Percentiles rank a stretch among this genome's conserved stretches.
Evolutionary conservation across 306 rosid genomes (phyloP).

Genomic region (Glycine latifolia): DNA sequence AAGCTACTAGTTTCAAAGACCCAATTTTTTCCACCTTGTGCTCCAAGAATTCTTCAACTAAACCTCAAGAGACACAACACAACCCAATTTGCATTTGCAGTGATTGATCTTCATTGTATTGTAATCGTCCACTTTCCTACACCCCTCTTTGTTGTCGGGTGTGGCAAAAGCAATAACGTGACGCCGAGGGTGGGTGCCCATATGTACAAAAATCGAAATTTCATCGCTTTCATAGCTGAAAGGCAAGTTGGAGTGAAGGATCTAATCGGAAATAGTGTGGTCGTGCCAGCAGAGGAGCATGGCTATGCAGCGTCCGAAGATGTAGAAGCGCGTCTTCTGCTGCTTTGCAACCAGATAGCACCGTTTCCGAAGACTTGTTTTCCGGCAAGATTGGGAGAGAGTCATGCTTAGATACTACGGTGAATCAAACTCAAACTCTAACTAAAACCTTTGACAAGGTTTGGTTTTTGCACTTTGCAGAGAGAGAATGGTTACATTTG

Average conservation of each 20-base stretch:
- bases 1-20: constrained; percentile 2
- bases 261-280: constrained; percentile 51
- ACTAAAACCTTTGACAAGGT: too few relatives aligned
- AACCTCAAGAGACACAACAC: constrained; percentile 4
- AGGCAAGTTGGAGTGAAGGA: neutral
- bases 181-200: neutral
- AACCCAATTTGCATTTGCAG: neutral
- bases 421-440: neutral
- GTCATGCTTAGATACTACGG: constrained; percentile 34
- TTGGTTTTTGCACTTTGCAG: neutral
- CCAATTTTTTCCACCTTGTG: constrained; percentile 11
- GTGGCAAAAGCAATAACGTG: neutral
- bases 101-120: too few relatives aligned
- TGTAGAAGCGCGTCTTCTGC: constrained; percentile 56
- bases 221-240: neutral
- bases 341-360: constrained; percentile 53
- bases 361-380: constrained; percentile 44
- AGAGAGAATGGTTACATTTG: too few relatives aligned
- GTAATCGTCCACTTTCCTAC: neutral
- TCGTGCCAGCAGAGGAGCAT: constrained; percentile 67
- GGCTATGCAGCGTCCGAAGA: constrained; percentile 55
- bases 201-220: neutral
- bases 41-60: neutral
- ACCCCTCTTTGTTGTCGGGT: neutral
- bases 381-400: constrained; percentile 40